phyloP scores from a whole-genome alignment of 2,329 filamentous ascomycete genomes.

The Penicillium verrucosum region DNA sequence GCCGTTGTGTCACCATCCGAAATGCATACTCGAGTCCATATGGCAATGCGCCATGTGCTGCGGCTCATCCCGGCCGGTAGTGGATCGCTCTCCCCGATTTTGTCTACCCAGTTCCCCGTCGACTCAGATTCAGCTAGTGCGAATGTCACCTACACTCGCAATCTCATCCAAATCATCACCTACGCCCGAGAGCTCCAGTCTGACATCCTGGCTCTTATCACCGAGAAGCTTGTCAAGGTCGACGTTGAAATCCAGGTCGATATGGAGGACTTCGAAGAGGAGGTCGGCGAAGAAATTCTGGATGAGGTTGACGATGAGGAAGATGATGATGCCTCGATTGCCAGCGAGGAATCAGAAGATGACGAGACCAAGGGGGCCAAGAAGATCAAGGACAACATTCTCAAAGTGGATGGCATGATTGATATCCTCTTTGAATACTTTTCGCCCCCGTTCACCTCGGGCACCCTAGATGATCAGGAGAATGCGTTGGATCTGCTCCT shows the following conservation, averaged over 20 bases:
- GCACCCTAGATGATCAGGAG: conserved; percentile 65
- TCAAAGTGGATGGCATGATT: conserved; percentile 87
- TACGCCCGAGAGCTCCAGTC: conserved; percentile 76
- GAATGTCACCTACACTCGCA: conserved; percentile 86
- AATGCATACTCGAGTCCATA: conserved; percentile 72
- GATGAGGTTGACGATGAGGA: conserved; percentile 52
- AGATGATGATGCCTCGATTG: conserved; percentile 66
- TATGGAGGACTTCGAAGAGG: conserved; percentile 87
- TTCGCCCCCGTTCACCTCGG: conserved; percentile 65
- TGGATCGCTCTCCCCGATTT: conserved; percentile 63
- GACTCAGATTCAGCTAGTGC: conserved; percentile 70
- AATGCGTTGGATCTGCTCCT: conserved; percentile 75
- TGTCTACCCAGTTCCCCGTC: conserved; percentile 70
- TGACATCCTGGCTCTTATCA: conserved; percentile 78
- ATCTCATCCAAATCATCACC: conserved; percentile 71
- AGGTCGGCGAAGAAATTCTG: conserved; percentile 67
- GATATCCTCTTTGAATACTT: conserved; percentile 86
- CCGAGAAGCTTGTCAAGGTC: conserved; percentile 84
- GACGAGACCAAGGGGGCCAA: conserved; percentile 51
- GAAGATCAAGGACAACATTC: conserved; percentile 75
- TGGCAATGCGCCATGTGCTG: conserved; percentile 70
- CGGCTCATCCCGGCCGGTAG: conserved; percentile 77
- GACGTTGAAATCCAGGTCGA: conserved; percentile 95
- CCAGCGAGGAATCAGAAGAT: conserved; percentile 59
- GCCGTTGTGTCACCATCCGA: conserved; percentile 58